Conservation (phyloP, 2,329 filamentous ascomycete genomes). For the Talaromyces sp. region DNA sequence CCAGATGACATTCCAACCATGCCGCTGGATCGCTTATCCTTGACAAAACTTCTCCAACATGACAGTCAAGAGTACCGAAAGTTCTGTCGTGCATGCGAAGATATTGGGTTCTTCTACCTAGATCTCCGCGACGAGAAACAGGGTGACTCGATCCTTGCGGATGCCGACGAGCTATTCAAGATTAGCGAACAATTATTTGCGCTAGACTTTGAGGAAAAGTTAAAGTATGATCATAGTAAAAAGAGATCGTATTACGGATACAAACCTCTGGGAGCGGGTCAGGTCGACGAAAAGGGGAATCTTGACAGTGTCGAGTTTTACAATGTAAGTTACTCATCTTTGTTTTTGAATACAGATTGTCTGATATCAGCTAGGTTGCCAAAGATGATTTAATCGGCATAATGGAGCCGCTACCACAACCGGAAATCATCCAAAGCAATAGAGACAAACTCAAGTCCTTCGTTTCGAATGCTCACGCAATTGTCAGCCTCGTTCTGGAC, state of each 20-base stretch:
- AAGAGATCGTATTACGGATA: constrained; percentile 52
- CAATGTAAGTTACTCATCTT: constrained; percentile 37
- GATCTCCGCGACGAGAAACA: constrained; percentile 39
- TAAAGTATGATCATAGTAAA: constrained; percentile 50
- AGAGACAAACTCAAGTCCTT: constrained; percentile 39
- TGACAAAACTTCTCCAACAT: constrained; percentile 33
- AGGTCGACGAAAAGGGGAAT: constrained; percentile 47
- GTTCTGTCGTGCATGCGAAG: constrained; percentile 38
- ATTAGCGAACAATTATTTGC: constrained; percentile 46
- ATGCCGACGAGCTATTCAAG: constrained; percentile 44
- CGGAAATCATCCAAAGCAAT: constrained; percentile 36
- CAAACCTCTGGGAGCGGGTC: constrained; percentile 44
- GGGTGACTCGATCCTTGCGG: constrained; percentile 38
- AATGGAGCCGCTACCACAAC: constrained; percentile 37
- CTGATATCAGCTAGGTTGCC: constrained; percentile 33
- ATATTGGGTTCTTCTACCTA: constrained; percentile 56
- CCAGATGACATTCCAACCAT: constrained; percentile 40
- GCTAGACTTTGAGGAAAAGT: constrained; percentile 47
- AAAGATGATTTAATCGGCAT: constrained; percentile 50
- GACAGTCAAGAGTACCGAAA: constrained; percentile 32
- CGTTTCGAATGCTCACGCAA: constrained; percentile 41
- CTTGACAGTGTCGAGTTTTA: constrained; percentile 52
- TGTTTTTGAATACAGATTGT: not conserved
- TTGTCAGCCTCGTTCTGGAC: constrained; percentile 43
- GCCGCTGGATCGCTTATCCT: constrained; percentile 40